Percentiles rank a stretch among this genome's conserved stretches.
Evolutionary conservation across 2,329 filamentous ascomycete species (phyloP).

Genomic region (Aureobasidium sp.): DNA sequence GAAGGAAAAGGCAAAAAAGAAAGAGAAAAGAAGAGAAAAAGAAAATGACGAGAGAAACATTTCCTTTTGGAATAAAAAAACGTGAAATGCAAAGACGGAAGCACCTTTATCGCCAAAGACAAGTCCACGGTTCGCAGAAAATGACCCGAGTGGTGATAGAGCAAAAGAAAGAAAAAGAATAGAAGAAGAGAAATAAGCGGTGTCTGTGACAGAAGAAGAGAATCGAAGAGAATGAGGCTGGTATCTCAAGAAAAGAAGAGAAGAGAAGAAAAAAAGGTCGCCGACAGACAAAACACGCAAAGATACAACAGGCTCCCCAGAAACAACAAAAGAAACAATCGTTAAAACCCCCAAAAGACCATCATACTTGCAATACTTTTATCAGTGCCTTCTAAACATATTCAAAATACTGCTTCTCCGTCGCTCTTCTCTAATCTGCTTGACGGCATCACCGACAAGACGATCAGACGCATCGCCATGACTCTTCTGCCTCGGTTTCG

Average conservation of each 20-base stretch:
- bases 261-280: neutral
- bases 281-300: neutral
- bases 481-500: constrained; percentile 10
- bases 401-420: constrained; percentile 3
- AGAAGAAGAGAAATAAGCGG: neutral
- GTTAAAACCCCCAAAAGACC: neutral
- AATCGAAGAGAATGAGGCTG: neutral
- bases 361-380: neutral
- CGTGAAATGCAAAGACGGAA: no score
- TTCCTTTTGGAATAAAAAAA: no score
- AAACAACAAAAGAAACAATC: neutral
- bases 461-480: constrained; percentile 7
- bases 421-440: neutral
- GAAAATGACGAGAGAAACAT: no score
- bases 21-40: no score
- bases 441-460: constrained; percentile 13
- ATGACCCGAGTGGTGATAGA: neutral
- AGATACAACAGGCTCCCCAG: neutral
- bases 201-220: neutral
- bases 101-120: neutral
- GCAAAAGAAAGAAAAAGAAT: neutral
- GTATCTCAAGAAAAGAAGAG: neutral
- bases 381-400: constrained; percentile 9
- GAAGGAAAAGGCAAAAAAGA: no score
- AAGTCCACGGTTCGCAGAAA: neutral